These are phyloP conservation scores for Parastagonospora nodorum DNA, from an alignment of 2,329 filamentous ascomycete species.

Conservation along the genomic window DNA sequence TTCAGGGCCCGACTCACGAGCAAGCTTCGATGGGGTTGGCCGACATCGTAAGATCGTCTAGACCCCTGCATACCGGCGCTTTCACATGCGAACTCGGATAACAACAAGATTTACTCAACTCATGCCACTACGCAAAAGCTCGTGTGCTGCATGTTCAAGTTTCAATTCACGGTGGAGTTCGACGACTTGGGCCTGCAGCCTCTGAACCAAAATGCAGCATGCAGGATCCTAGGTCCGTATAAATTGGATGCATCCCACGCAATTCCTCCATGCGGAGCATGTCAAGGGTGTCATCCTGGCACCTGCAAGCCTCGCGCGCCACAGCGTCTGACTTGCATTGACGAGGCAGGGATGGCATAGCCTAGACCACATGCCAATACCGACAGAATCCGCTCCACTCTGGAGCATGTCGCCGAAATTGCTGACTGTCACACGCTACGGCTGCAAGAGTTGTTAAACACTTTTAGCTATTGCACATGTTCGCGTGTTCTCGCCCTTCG, in stretches of 20 bases:
- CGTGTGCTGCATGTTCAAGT: too few relatives aligned
- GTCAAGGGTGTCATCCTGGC: slow-evolving; percentile 21
- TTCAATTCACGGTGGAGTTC: background rate
- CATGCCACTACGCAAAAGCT: too few relatives aligned
- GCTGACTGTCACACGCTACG: slow-evolving; percentile 19
- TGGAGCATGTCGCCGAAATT: slow-evolving; percentile 3
- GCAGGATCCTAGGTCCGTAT: slow-evolving; percentile 1
- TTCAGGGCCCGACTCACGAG: slow-evolving; percentile 13
- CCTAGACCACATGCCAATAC: slow-evolving; percentile 25
- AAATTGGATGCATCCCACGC: slow-evolving; percentile 15
- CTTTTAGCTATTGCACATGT: background rate
- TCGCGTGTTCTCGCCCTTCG: slow-evolving; percentile 4
- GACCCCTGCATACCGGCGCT: slow-evolving; percentile 13
- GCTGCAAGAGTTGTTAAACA: slow-evolving; percentile 15
- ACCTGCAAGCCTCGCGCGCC: slow-evolving; percentile 28
- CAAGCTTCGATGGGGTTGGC: slow-evolving; percentile 7
- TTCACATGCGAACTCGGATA: slow-evolving; percentile 1
- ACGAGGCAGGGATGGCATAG: slow-evolving; percentile 19
- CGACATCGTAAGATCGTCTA: slow-evolving; percentile 19
- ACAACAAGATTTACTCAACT: background rate
- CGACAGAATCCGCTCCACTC: slow-evolving; percentile 15
- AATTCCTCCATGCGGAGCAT: slow-evolving; percentile 23
- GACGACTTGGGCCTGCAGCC: background rate
- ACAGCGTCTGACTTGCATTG: slow-evolving; percentile 35
- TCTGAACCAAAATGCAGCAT: background rate